Evolutionary conservation across 2,329 filamentous ascomycete species (phyloP).

Genomic region (Aspergillus aculeatinus): DNA sequence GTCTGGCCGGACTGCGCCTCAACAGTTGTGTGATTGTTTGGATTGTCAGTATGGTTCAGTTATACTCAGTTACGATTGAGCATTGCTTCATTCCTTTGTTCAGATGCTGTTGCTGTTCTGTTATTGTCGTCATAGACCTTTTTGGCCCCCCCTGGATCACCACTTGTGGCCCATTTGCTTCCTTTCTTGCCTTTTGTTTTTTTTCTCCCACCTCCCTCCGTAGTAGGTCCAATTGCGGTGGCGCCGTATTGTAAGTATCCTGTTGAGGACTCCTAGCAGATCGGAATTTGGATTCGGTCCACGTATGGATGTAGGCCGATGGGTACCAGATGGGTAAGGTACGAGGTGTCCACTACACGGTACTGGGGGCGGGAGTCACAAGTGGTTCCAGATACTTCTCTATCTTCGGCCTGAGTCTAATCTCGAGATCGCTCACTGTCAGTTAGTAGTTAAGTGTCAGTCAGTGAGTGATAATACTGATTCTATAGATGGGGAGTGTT

Average conservation of each 20-base stretch:
- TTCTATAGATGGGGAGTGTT: background rate
- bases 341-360: background rate
- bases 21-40: background rate
- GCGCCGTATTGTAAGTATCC: constrained; percentile 14
- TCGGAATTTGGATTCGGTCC: constrained; percentile 12
- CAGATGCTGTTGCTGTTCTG: background rate
- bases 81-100: background rate
- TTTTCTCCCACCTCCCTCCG: background rate
- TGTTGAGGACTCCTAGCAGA: constrained; percentile 9
- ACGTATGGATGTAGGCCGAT: constrained; percentile 9
- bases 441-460: too few relatives aligned
- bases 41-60: background rate
- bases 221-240: constrained; percentile 7
- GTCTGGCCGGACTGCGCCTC: background rate
- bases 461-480: background rate
- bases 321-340: constrained; percentile 7
- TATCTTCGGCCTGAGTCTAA: background rate
- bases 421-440: too few relatives aligned
- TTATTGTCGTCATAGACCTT: background rate
- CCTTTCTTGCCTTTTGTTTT: background rate
- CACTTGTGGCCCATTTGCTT: background rate
- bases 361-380: constrained; percentile 1
- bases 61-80: too few relatives aligned
- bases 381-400: background rate
- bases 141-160: background rate